Evolutionary conservation across 805 yeast genomes (phyloP).

Genomic region (Spathaspora girioi): DNA sequence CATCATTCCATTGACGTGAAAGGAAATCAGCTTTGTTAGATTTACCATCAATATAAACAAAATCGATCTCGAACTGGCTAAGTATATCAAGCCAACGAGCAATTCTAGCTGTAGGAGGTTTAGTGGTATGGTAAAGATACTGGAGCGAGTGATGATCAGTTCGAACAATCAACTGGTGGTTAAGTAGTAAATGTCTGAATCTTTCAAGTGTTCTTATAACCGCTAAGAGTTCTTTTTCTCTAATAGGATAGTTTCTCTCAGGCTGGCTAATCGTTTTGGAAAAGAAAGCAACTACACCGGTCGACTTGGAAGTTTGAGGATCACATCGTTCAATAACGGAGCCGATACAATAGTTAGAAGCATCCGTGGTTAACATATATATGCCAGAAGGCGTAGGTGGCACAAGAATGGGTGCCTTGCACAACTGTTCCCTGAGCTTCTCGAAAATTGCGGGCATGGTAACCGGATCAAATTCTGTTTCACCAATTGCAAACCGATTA

Average conservation of each 20-base stretch:
- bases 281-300: background rate
- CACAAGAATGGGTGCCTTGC: background rate
- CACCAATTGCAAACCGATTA: no score
- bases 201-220: background rate
- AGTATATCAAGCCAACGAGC: background rate
- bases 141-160: constrained; percentile 1
- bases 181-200: no score
- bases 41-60: constrained; percentile 1
- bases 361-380: constrained; percentile 2
- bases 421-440: background rate
- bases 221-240: background rate
- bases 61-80: background rate
- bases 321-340: background rate
- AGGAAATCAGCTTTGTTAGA: constrained; percentile 1
- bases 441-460: background rate
- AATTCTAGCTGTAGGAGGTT: background rate
- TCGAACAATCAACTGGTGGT: background rate
- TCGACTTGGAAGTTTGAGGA: background rate
- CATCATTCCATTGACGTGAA: background rate
- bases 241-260: background rate
- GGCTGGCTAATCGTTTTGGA: background rate
- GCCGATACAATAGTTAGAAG: background rate
- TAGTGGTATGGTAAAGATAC: background rate
- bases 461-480: no score
- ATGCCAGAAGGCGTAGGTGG: background rate